Conservation (phyloP, 1,139 yeast genomes). For the Meyerozyma smithsonii region DNA sequence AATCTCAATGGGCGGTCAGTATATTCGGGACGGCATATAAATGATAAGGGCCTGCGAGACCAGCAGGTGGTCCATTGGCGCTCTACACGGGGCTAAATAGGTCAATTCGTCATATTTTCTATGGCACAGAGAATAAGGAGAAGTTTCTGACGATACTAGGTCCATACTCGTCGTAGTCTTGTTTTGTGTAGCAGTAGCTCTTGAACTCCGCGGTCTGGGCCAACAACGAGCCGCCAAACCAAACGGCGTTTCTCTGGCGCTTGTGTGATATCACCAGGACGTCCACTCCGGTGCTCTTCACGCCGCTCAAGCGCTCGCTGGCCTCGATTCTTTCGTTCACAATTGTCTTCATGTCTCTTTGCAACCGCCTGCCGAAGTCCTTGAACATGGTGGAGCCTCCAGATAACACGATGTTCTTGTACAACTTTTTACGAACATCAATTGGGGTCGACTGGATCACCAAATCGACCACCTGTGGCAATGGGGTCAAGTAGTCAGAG, state of each 20-base stretch:
- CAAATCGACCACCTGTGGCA: constrained; percentile 90
- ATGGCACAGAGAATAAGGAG: constrained; percentile 88
- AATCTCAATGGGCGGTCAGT: not conserved
- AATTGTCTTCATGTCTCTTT: constrained; percentile 83
- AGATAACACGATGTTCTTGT: constrained; percentile 88
- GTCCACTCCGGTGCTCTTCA: constrained; percentile 90
- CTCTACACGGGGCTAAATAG: not conserved
- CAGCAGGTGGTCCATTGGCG: not conserved
- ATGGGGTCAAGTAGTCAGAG: constrained; percentile 90
- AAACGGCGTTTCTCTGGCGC: constrained; percentile 96
- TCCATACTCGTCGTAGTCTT: constrained; percentile 96
- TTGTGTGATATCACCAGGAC: constrained; percentile 97
- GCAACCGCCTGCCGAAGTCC: constrained; percentile 95
- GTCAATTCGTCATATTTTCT: constrained; percentile 11
- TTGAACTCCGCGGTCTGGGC: constrained; percentile 97
- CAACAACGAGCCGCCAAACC: constrained; percentile 97
- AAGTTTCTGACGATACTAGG: constrained; percentile 97
- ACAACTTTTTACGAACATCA: constrained; percentile 94
- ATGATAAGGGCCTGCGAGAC: not conserved
- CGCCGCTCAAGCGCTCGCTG: constrained; percentile 75
- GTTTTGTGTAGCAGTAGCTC: constrained; percentile 94
- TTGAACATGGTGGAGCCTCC: constrained; percentile 99
- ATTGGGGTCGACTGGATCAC: constrained; percentile 95
- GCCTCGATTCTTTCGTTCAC: constrained; percentile 85
- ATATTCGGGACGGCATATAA: not conserved